Evolutionary conservation across 345 rosid species (phyloP).

Genomic region (Salix koriyanagi): DNA sequence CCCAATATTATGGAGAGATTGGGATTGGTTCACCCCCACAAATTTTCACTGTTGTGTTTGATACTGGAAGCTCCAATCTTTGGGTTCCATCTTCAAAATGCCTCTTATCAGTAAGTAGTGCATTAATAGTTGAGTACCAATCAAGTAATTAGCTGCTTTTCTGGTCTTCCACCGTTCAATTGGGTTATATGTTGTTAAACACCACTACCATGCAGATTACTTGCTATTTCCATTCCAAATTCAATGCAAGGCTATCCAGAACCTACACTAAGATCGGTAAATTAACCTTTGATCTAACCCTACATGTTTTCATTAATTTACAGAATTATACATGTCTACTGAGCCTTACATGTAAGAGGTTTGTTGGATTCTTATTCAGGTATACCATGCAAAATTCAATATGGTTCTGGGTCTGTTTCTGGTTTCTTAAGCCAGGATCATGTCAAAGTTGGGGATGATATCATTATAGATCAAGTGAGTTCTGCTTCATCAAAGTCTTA

Average conservation of each 20-base stretch:
- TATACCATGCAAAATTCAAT: conserved; percentile 41
- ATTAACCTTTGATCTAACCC: not conserved
- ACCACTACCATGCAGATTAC: conserved; percentile 39
- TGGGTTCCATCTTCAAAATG: conserved; percentile 71
- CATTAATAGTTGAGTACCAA: not conserved
- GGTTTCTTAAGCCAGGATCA: conserved; percentile 55
- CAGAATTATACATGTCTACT: not conserved
- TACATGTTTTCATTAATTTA: not conserved
- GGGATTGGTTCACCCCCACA: conserved; percentile 63
- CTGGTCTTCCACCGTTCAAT: not conserved
- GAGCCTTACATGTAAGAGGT: not conserved
- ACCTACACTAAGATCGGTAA: conserved; percentile 58
- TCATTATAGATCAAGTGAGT: conserved; percentile 45
- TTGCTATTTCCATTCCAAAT: conserved; percentile 56
- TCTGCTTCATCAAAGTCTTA: conserved; percentile 2
- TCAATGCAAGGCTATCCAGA: conserved; percentile 39
- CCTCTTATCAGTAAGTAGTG: conserved; percentile 42
- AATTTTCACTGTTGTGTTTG: conserved; percentile 49
- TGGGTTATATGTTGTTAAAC: not conserved
- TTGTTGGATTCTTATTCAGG: conserved; percentile 27
- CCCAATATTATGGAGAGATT: conserved; percentile 63
- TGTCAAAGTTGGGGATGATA: conserved; percentile 44
- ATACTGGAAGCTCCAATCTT: conserved; percentile 58
- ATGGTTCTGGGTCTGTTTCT: conserved; percentile 40
- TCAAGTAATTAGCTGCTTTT: not conserved